Evolutionary conservation across 805 yeast species (phyloP), one percentile per base, ranked within the genome.

Genomic region (Myxozyma geophila): DNA sequence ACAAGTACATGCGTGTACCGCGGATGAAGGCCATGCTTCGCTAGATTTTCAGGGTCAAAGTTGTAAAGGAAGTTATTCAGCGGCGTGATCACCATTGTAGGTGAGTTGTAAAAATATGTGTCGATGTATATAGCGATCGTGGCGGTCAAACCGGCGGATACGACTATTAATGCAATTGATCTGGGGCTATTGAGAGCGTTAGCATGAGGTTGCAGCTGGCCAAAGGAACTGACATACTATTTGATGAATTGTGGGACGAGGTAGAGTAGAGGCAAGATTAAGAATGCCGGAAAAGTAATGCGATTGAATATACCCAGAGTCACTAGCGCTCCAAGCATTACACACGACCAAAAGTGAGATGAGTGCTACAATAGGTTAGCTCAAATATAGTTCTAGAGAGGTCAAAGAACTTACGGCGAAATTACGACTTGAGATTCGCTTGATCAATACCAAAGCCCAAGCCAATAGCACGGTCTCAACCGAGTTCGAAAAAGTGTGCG

Each of bases 401-500:
- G 5, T n/a, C 23, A 12, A 28, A 44, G 12, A 10, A 36, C 60
- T 19, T 60, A 55, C 63, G 6, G 61, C 63, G 19, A 59, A 63
- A 44, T 56, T 63, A 10, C 62, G 56, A n/a, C 50, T 37, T 44
- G 69, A 58, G 15, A 66, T 52, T 8, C 67, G 67, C 68, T 76
- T 70, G 46, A 88, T 80, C 37, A 86, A 73, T 63, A 81, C 82
- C 7, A 89, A 71, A 15, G 80, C 73, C 68, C 83, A 73, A 21
- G 87, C 69, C 9, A 88, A 77, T 48, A 88, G 51, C 13, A 79
- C 67, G 0, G 82, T 77, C 59, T 95, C 99, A 1, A 90, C 72
- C 23, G 92, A 84, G 73, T 95, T 95, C n/a, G 97, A 89, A 70
- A 95, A 89, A 0, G 96, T 86, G 73, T 92, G 98, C 0, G 90